Evolutionary conservation across 179 eudicot genomes (phyloP).

Genomic region (Beta lomatogona): DNA sequence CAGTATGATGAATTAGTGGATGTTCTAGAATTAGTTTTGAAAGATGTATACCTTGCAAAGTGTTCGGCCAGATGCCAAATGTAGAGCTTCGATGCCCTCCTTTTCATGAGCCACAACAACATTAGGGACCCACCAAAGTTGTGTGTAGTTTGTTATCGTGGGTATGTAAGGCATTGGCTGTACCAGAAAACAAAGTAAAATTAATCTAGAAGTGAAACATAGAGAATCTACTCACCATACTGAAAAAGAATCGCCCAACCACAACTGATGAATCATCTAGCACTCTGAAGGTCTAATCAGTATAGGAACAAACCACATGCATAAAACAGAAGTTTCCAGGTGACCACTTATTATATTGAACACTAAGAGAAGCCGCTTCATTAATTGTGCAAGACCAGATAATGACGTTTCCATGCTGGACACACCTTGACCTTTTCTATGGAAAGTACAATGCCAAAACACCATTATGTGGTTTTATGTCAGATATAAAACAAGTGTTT

Average conservation of each 20-base stretch:
- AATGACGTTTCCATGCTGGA: not conserved
- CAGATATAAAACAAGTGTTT: not conserved
- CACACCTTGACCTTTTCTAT: not conserved
- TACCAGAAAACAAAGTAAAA: constrained; percentile 29
- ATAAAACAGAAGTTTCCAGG: not conserved
- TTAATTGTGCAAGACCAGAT: not conserved
- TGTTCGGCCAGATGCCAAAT: constrained; percentile 97
- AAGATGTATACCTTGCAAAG: constrained; percentile 66
- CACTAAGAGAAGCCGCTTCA: not conserved
- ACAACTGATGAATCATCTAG: not conserved
- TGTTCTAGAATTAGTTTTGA: not conserved
- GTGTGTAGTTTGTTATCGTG: constrained; percentile 90
- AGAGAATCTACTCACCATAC: not conserved
- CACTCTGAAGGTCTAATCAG: not conserved
- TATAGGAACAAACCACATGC: not conserved
- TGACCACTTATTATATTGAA: not conserved
- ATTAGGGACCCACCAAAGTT: constrained; percentile 99
- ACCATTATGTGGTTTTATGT: not conserved
- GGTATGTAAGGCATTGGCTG: constrained; percentile 79
- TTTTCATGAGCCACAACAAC: constrained; percentile 96
- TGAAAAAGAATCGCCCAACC: constrained; percentile 4
- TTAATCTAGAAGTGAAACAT: not conserved
- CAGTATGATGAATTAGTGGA: not conserved
- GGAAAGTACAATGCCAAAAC: not conserved
- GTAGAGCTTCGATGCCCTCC: constrained; percentile 98